Base-by-base conservation (phyloP, 352 stramenopile genomes). In the Phytophthora sp. region DNA sequence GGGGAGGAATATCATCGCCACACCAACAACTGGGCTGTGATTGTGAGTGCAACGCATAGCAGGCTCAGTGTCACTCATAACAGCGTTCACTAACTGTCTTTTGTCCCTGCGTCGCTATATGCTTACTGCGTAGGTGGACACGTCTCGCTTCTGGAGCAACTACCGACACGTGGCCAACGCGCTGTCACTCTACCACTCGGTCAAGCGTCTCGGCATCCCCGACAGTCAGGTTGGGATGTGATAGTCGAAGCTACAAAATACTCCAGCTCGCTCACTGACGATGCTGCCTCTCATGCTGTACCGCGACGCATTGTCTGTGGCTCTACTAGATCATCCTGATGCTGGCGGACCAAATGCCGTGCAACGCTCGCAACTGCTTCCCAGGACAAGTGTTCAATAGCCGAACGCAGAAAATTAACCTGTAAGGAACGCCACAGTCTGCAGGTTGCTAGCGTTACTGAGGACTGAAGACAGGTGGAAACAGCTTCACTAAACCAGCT, bases 131-230 rank as follows among this genome's bases (percentile, higher is more conserved):
- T 52, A 97, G 91, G 89, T 97, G 57, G 92, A 96, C 29, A 98
- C 94, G 27, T 98, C 93, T 76, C 88, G 93, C 78, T 99, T 98
- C 75, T 99, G 90, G 89, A 98, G 97, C 78, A 99, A 99, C 76
- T 99, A 99, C 77, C 90, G 96, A 33, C 96, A 99, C 66, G 91
- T 96, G 15, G 92, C 94, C 16, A 98, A 99, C 77, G 93, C 93
- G 45, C 77, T 99, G 33, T 97, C 90, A 38, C 82, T 99, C 24
- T 98, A 99, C 57, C 82, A 98, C 69, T 91, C 95, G 7, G 85
- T 98, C 11, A 97, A 97, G 73, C 74, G 87, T 20, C 82, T 98
- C 7, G 95, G 95, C 3, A 96, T 98, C 50, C 90, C 93, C 0
- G 95, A 99, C 65, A 97, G 92, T 46, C 95, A 98, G 74, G 88